These are phyloP conservation scores for Cardiospermum halicacabum DNA, from an alignment of 345 rosid genomes.

Conservation along the genomic window DNA sequence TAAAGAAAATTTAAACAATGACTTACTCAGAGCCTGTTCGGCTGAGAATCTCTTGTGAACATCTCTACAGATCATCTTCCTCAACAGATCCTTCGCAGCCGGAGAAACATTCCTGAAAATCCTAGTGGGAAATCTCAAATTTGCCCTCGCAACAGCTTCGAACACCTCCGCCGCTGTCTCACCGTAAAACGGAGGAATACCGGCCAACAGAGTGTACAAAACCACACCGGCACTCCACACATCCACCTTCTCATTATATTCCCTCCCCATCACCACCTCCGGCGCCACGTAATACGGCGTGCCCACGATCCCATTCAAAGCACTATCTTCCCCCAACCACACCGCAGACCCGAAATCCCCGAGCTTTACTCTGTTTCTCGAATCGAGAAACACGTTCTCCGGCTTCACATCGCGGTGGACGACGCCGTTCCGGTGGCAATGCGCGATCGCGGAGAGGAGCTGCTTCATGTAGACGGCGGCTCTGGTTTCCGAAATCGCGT, in stretches of 20 bases:
- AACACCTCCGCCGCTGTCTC: constrained; percentile 66
- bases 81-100: constrained; percentile 58
- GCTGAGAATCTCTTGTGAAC: constrained; percentile 68
- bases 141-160: constrained; percentile 59
- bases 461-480: constrained; percentile 39
- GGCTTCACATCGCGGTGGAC: constrained; percentile 82
- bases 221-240: constrained; percentile 86
- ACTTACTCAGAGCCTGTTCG: constrained; percentile 72
- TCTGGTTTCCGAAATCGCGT: constrained; percentile 36
- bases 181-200: constrained; percentile 71
- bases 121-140: constrained; percentile 59
- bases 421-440: constrained; percentile 61
- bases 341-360: constrained; percentile 78
- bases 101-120: constrained; percentile 42
- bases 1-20: not conserved
- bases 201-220: constrained; percentile 65
- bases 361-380: constrained; percentile 30
- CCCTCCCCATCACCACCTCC: constrained; percentile 69
- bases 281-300: constrained; percentile 88
- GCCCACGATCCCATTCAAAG: constrained; percentile 54
- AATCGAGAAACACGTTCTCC: constrained; percentile 60
- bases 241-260: constrained; percentile 71
- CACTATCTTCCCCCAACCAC: constrained; percentile 32
- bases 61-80: constrained; percentile 79
- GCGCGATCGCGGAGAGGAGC: constrained; percentile 52